These are phyloP conservation scores for Gnomoniopsis sp. DNA, from an alignment of 2,329 filamentous ascomycete species.

Conservation along the genomic window DNA sequence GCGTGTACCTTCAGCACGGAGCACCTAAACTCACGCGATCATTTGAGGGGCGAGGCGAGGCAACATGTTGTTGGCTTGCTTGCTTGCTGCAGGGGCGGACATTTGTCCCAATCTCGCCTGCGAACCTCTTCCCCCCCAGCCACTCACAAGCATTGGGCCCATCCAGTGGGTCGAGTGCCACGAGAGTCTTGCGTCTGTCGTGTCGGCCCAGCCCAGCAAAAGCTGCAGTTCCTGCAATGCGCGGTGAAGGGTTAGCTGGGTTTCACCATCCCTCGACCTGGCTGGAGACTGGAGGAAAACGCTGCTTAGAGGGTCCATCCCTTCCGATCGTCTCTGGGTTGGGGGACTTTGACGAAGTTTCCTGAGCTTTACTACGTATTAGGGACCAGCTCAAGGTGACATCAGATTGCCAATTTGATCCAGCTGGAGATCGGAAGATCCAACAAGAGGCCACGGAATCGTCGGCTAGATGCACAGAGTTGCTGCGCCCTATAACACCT, in stretches of 20 bases:
- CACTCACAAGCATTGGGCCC: neutral
- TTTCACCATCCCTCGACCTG: neutral
- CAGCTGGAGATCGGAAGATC: neutral
- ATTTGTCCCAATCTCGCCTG: neutral
- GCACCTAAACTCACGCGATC: neutral
- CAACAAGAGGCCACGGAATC: neutral
- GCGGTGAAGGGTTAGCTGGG: slow-evolving; percentile 1
- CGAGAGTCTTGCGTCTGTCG: neutral
- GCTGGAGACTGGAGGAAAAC: neutral
- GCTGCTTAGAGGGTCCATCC: neutral
- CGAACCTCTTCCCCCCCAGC: neutral
- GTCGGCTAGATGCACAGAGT: neutral
- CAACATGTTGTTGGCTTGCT: neutral
- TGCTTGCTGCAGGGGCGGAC: slow-evolving; percentile 6
- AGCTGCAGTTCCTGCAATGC: neutral
- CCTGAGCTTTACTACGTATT: too few relatives aligned
- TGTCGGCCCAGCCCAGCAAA: neutral
- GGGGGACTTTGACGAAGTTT: neutral
- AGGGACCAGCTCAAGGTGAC: neutral
- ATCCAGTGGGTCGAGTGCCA: slow-evolving; percentile 6
- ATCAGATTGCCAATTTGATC: neutral
- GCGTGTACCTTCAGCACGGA: neutral
- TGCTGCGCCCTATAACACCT: neutral
- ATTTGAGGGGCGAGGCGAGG: neutral
- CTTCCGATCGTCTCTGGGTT: neutral